phyloP scores from a whole-genome alignment of 352 stramenopile genomes.

The Blastocystis sp. region DNA sequence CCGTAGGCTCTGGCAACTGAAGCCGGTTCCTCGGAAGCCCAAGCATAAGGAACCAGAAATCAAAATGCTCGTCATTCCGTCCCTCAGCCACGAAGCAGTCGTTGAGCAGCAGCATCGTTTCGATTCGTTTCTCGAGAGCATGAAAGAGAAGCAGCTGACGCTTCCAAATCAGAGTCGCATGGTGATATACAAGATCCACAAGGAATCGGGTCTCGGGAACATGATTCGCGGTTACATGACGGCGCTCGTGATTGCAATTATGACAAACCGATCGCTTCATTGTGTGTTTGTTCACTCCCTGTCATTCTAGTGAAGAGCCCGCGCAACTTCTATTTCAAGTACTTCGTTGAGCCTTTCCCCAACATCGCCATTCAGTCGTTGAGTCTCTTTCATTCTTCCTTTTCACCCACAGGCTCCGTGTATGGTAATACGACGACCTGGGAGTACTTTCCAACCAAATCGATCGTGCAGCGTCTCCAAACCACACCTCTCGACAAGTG shows the following conservation, averaged over 20 bases:
- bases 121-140: not conserved
- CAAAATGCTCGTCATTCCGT: not conserved
- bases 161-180: not conserved
- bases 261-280: not conserved
- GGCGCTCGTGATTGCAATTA: not conserved
- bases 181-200: slow-evolving; percentile 19
- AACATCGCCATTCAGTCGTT: not conserved
- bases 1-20: not conserved
- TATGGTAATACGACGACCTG: not conserved
- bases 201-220: slow-evolving; percentile 28
- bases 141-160: not conserved
- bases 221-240: slow-evolving; percentile 44
- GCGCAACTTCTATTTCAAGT: not conserved
- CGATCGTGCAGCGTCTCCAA: not conserved
- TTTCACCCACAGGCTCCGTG: not conserved
- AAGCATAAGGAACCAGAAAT: not conserved
- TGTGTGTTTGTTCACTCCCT: not conserved
- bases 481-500: not conserved
- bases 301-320: not conserved
- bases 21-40: not conserved
- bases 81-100: not conserved
- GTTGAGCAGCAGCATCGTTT: not conserved
- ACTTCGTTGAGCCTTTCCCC: not conserved
- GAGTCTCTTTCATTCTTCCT: not conserved
- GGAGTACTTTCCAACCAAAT: not conserved